Evolutionary conservation across 257 asterid species (phyloP), one percentile per base, ranked within the genome.

Genomic region (Fraxinus pennsylvanica): DNA sequence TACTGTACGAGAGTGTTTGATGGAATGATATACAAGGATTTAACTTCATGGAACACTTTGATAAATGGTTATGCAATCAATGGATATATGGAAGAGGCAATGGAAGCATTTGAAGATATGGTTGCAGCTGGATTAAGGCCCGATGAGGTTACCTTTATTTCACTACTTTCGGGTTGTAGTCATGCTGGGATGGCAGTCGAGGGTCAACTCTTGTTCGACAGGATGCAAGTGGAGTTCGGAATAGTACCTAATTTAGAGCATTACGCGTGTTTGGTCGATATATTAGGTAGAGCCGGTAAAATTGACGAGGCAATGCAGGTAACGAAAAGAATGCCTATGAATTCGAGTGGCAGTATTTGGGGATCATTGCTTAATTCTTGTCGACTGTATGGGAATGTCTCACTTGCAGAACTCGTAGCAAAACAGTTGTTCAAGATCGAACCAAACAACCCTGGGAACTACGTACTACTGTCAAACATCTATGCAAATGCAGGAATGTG

Each of bases 281-380:
- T 85, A 71, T 78, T 85, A 76, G 91, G 89, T 57, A 83, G 90
- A 82, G 71, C 83, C 10, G 89, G 89, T 80, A 86, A 70, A 61
- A 80, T 87, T 9, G 82, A 87, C 74, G 88, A 84, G 82, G 94
- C 89, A 10, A 63, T 87, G 21, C 67, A 82, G 36, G 79, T 82
- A 30, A 81, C 82, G 39, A 82, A 83, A 76, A 82, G 63, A 73
- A 87, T 89, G 88, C 87, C 90, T 13, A 41, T 80, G 63, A 83
- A 78, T 32, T 90, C 91, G 2, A 82, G 79, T 68, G 89, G 87
- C 27, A 86, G 89, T 77, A 80, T 85, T 21, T 90, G 89, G 91
- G 90, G 94, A 7, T 88, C 88, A 3, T 76, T 89, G 86, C 89
- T 90, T 29, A 85, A 83, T 52, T 83, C 93, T 6, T 87, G 91